Evolutionary conservation across 768 basidiomycete species (phyloP), one percentile per base, ranked within the genome.

Genomic region (Omphalotus guepiniiformis): DNA sequence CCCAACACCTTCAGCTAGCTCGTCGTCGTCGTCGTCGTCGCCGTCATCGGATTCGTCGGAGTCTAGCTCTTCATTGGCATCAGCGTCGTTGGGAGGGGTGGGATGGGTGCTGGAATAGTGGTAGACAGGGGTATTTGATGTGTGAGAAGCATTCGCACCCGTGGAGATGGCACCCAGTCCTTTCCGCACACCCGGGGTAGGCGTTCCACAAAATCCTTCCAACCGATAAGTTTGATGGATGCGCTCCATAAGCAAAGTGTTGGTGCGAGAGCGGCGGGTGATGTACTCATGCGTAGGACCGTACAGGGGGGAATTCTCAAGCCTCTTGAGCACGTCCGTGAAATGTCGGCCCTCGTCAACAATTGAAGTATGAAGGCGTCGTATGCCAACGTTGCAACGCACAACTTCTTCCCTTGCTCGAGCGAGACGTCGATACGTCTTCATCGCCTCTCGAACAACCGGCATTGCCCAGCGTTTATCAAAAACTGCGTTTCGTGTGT

Each of bases 371-470:
- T 51, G 46, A 6, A 69, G 37, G 0, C 64, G 57, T 1, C 37
- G 41, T 2, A 70, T 58, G 45, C 70, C 70, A 9, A 70, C 47
- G 34, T 70, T 64, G 19, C 64, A 51, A 0, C 60, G 49, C 0
- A 26, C 11, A 6, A 68, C 56, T 45, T 72, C 70, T 35, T 69
- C 64, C 3, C 50, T 26, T 0, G 68, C 65, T 7, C 55, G 55
- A 27, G 55, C 39, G 19, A 69, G 47, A n/a, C 59, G 58, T 39
- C 63, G 59, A 40, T 64, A 53, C 4, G 53, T 51, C 13, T 62
- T 59, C 49, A 59, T 63, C 0, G 59, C 55, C 30, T 56, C 53
- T 3, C 65, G 54, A 12, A 53, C 45, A 0, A 47, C 34, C 0
- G 58, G 55, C 2, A 59, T 22, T 0, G 65, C 61, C 69, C 69